phyloP scores from a whole-genome alignment of 2,329 filamentous ascomycete species.

The Pezicula radicicola region DNA sequence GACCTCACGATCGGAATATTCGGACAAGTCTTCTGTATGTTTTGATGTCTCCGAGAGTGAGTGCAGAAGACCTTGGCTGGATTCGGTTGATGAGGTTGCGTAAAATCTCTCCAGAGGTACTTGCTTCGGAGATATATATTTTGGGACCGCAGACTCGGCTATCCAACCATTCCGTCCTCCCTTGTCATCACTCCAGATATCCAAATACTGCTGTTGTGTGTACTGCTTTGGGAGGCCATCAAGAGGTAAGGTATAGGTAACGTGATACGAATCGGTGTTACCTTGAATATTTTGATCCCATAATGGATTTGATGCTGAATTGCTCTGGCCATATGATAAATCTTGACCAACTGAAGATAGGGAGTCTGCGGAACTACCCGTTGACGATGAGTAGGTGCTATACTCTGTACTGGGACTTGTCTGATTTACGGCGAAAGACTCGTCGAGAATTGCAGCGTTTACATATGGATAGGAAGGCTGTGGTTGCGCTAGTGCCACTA shows the following conservation, averaged over 20 bases:
- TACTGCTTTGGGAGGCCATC: slow-evolving; percentile 14
- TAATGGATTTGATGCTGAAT: slow-evolving; percentile 3
- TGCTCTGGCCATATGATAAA: background rate
- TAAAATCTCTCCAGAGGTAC: slow-evolving; percentile 15
- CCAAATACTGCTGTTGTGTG: slow-evolving; percentile 1
- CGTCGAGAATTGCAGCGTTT: background rate
- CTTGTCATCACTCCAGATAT: slow-evolving; percentile 8
- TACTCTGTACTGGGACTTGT: slow-evolving; percentile 11
- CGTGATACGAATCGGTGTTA: slow-evolving; percentile 2
- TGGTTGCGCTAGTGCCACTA: slow-evolving; percentile 1
- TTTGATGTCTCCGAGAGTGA: slow-evolving; percentile 6
- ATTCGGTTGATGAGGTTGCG: slow-evolving; percentile 12
- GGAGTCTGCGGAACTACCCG: slow-evolving; percentile 3
- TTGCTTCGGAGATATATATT: slow-evolving; percentile 22
- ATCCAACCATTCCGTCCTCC: slow-evolving; percentile 8
- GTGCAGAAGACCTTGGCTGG: slow-evolving; percentile 12
- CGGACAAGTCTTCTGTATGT: slow-evolving; percentile 10
- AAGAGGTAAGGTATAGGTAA: slow-evolving; percentile 3
- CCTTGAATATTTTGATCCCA: slow-evolving; percentile 9
- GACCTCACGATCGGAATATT: slow-evolving; percentile 6
- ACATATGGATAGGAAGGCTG: slow-evolving; percentile 8
- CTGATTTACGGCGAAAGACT: slow-evolving; percentile 7
- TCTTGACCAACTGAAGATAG: background rate
- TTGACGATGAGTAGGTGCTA: slow-evolving; percentile 11
- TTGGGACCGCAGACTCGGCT: slow-evolving; percentile 5